phyloP scores from a whole-genome alignment of 148 eudicot genomes.

The Gaultheria prostrata region DNA sequence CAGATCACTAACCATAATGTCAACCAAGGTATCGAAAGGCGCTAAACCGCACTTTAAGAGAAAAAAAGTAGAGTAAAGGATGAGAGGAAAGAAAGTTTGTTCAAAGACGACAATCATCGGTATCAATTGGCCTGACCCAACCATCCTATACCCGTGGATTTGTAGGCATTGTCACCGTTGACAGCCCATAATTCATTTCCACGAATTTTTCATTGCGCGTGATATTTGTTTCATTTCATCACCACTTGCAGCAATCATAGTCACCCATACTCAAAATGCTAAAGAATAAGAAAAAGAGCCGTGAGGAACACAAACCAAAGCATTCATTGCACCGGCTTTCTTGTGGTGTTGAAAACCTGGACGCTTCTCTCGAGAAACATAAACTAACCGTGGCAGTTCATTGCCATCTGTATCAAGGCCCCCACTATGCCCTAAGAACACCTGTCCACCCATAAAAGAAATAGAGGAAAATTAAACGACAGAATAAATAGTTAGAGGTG shows the following conservation, averaged over 20 bases:
- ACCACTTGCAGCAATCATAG: conserved; percentile 2
- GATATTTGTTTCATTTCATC: background rate
- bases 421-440: conserved; percentile 94
- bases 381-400: conserved; percentile 89
- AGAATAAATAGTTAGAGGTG: background rate
- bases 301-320: conserved; percentile 58
- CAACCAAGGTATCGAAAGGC: background rate
- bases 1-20: background rate
- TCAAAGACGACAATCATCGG: background rate
- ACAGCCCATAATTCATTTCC: background rate
- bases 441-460: conserved; percentile 39
- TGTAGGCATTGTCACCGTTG: background rate
- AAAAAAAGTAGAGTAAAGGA: background rate
- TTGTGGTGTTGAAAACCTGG: conserved; percentile 99
- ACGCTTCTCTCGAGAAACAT: conserved; percentile 99
- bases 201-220: background rate
- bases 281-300: background rate
- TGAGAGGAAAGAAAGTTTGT: background rate
- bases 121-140: background rate
- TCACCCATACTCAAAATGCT: conserved; percentile 8
- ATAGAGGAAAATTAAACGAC: conserved; percentile 7
- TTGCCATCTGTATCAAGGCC: conserved; percentile 96
- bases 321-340: conserved; percentile 99
- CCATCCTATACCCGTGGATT: background rate
- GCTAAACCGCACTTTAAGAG: background rate